Evolutionary conservation across 768 basidiomycete species (phyloP).

Genomic region (Gloeophyllum trabeum): DNA sequence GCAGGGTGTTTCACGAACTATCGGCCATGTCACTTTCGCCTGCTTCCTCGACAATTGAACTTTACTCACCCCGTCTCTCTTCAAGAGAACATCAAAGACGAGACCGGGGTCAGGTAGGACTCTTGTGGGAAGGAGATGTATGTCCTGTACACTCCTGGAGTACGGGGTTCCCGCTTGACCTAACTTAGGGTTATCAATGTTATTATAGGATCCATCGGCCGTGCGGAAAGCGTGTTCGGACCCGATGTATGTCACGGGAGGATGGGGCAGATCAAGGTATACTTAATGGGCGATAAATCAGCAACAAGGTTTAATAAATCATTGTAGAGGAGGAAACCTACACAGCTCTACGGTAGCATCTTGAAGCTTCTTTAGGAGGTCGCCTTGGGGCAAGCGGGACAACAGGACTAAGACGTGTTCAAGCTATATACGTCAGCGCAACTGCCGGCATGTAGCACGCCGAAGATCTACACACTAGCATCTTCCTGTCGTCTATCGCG

Average conservation of each 20-base stretch:
- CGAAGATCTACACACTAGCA: slow-evolving; percentile 38
- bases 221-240: slow-evolving; percentile 52
- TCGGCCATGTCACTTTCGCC: slow-evolving; percentile 3
- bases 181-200: slow-evolving; percentile 53
- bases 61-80: slow-evolving; percentile 47
- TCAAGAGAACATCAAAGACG: slow-evolving; percentile 71
- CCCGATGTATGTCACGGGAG: slow-evolving; percentile 59
- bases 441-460: background rate
- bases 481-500: slow-evolving; percentile 66
- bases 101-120: slow-evolving; percentile 72
- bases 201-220: slow-evolving; percentile 75
- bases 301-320: background rate
- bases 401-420: slow-evolving; percentile 60
- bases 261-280: slow-evolving; percentile 76
- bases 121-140: slow-evolving; percentile 48
- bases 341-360: slow-evolving; percentile 36
- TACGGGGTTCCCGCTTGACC: slow-evolving; percentile 76
- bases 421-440: slow-evolving; percentile 30
- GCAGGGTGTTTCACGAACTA: slow-evolving; percentile 71
- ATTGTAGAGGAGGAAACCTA: slow-evolving; percentile 14
- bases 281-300: slow-evolving; percentile 27
- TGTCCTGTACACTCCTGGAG: slow-evolving; percentile 72
- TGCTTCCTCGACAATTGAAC: background rate
- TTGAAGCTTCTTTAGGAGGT: slow-evolving; percentile 25
- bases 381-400: slow-evolving; percentile 42